Conservation (phyloP, 495 filamentous ascomycete genomes). For the Darksidea phi region DNA sequence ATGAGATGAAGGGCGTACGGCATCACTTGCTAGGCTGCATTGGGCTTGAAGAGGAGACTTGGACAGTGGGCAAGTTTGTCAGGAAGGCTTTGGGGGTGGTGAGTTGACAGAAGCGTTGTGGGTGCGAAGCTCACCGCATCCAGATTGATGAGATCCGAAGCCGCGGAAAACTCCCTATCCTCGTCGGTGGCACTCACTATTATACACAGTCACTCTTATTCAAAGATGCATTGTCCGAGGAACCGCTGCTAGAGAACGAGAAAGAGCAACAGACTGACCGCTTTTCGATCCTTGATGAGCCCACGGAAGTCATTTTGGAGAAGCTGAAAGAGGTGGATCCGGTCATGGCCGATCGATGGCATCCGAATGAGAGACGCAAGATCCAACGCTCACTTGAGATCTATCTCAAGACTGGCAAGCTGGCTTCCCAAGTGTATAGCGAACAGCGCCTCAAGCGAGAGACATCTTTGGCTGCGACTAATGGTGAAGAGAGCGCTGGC, state of each 20-base stretch:
- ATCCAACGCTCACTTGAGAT: slow-evolving; percentile 89
- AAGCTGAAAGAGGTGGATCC: slow-evolving; percentile 81
- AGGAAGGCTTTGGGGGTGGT: slow-evolving; percentile 60
- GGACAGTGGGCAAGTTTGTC: slow-evolving; percentile 74
- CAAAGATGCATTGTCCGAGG: slow-evolving; percentile 58
- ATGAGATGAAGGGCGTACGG: slow-evolving; percentile 76
- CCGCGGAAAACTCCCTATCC: slow-evolving; percentile 76
- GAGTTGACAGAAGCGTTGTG: slow-evolving; percentile 1
- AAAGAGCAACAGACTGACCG: slow-evolving; percentile 51
- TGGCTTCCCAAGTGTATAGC: slow-evolving; percentile 83
- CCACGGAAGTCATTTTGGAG: slow-evolving; percentile 67
- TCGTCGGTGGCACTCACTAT: slow-evolving; percentile 94
- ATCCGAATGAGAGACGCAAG: slow-evolving; percentile 86
- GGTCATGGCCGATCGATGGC: slow-evolving; percentile 85
- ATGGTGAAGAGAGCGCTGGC: slow-evolving; percentile 18
- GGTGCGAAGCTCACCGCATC: not conserved
- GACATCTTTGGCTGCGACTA: slow-evolving; percentile 29
- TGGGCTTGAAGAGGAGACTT: slow-evolving; percentile 70
- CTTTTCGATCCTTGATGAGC: slow-evolving; percentile 71
- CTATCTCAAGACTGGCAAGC: slow-evolving; percentile 72
- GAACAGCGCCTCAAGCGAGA: slow-evolving; percentile 56
- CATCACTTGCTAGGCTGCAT: slow-evolving; percentile 87
- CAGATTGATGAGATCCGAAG: slow-evolving; percentile 71
- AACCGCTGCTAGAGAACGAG: slow-evolving; percentile 38
- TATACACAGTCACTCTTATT: slow-evolving; percentile 89